These are phyloP conservation scores for Coemansia sp. DNA, from an alignment of 192 early-diverging fungal genomes.

Conservation along the genomic window DNA sequence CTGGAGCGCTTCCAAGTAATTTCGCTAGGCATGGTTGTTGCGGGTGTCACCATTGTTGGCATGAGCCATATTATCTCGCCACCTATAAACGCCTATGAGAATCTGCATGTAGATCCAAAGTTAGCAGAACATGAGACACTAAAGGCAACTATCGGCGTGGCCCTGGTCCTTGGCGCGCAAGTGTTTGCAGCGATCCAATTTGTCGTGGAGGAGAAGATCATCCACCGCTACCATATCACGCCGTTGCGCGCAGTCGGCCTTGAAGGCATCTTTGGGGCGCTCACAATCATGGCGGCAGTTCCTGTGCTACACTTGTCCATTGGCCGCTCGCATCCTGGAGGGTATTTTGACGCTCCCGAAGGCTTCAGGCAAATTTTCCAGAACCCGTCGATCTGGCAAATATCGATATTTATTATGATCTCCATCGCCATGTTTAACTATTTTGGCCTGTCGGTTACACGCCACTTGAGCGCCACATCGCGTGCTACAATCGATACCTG, in stretches of 20 bases:
- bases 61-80: slow-evolving; percentile 59
- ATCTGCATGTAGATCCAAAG: slow-evolving; percentile 20
- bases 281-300: slow-evolving; percentile 66
- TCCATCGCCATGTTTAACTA: slow-evolving; percentile 97
- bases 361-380: slow-evolving; percentile 72
- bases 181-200: slow-evolving; percentile 92
- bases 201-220: slow-evolving; percentile 94
- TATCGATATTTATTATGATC: slow-evolving; percentile 78
- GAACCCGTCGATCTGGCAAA: slow-evolving; percentile 64
- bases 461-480: slow-evolving; percentile 81
- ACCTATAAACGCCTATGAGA: slow-evolving; percentile 21
- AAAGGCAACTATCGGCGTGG: slow-evolving; percentile 71
- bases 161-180: slow-evolving; percentile 86
- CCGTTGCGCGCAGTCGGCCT: slow-evolving; percentile 90
- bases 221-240: slow-evolving; percentile 73
- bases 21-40: slow-evolving; percentile 75
- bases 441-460: slow-evolving; percentile 90
- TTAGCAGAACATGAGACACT: slow-evolving; percentile 38
- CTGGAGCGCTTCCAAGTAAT: slow-evolving; percentile 80
- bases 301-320: slow-evolving; percentile 73
- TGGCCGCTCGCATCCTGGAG: slow-evolving; percentile 66
- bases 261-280: slow-evolving; percentile 88
- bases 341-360: slow-evolving; percentile 77
- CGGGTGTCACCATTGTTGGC: slow-evolving; percentile 90
- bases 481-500: slow-evolving; percentile 95